Evolutionary conservation across 495 filamentous ascomycete genomes (phyloP).

Genomic region (Neurospora tetrasperma): DNA sequence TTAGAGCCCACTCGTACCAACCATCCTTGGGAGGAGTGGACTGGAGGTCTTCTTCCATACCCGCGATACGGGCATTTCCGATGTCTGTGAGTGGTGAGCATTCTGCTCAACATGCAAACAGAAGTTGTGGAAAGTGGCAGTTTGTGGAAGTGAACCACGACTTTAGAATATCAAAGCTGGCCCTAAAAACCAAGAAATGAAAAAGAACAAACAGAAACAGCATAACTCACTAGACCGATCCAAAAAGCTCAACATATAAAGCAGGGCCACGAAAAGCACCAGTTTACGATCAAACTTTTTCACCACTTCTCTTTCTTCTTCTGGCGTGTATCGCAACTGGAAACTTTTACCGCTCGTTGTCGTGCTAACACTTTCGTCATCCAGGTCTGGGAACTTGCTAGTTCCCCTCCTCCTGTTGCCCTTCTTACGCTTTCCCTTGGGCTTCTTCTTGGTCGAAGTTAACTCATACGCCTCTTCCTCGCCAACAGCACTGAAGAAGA

Average conservation of each 20-base stretch:
- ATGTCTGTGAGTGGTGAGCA: conserved; percentile 44
- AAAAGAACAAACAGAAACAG: neutral
- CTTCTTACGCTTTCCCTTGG: neutral
- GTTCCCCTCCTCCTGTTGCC: neutral
- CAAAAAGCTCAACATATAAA: conserved; percentile 75
- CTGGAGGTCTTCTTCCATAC: conserved; percentile 55
- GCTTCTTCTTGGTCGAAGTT: neutral
- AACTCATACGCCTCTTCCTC: neutral
- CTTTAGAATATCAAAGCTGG: neutral
- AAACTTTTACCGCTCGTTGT: neutral
- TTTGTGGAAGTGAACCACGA: neutral
- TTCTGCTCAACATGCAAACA: neutral
- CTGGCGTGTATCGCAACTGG: conserved; percentile 45
- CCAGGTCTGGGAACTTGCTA: neutral
- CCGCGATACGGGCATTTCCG: conserved; percentile 69
- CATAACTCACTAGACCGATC: conserved; percentile 59
- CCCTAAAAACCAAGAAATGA: neutral
- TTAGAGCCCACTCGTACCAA: conserved; percentile 69
- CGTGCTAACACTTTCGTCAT: neutral
- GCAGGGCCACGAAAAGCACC: conserved; percentile 66
- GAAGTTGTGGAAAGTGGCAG: neutral
- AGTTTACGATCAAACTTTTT: conserved; percentile 64
- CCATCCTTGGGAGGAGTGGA: conserved; percentile 52
- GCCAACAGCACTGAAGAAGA: neutral
- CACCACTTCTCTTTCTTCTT: conserved; percentile 65